Base-by-base conservation (phyloP, 306 rosid genomes). In the Cicer cuneatum region DNA sequence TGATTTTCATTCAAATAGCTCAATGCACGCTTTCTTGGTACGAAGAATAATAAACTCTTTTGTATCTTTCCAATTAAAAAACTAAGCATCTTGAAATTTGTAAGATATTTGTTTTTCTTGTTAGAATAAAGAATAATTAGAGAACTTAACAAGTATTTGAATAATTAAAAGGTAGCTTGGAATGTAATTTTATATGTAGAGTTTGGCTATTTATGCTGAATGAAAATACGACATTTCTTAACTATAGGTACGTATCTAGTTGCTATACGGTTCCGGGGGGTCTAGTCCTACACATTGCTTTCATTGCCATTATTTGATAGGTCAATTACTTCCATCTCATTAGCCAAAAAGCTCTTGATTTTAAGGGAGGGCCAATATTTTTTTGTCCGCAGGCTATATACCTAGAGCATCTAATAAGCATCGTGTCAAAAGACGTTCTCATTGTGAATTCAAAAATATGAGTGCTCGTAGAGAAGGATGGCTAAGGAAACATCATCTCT, bases 31-130 rank as follows among this genome's bases (percentile, higher is more conserved):
- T 83, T 84, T 84, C 79, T 82, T 0, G 83, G 16, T 16, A 79
- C 48, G 39, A 72, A 49, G 39, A 65, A 18, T 60, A 80, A 69
- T 33, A 89, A 39, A 66, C 86, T 63, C 85, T 78, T 83, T n/a
- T 79, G 89, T 6, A 86, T 75, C 79, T 65, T 83, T 5, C 74
- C 71, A 40, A 67, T 66, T 21, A 86, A 59, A 15, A 60, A 58
- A 74, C 83, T 85, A 33, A 65, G 15, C 69, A 64, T 64, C 33
- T 16, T 54, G 12, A 52, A 45, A 56, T 53, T 66, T 62, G 15
- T n/a, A 41, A 8, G 65, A 10, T 7, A 7, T n/a, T 37, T 52
- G 47, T 49, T 24, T 70, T 75, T 76, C 41, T 56, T 70, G 29
- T 15, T 42, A 69, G 39, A 5, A 37, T n/a, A 19, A 35, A 29